Conservation (phyloP, 2,329 filamentous ascomycete species). For the Stemphylium lycopersici region DNA sequence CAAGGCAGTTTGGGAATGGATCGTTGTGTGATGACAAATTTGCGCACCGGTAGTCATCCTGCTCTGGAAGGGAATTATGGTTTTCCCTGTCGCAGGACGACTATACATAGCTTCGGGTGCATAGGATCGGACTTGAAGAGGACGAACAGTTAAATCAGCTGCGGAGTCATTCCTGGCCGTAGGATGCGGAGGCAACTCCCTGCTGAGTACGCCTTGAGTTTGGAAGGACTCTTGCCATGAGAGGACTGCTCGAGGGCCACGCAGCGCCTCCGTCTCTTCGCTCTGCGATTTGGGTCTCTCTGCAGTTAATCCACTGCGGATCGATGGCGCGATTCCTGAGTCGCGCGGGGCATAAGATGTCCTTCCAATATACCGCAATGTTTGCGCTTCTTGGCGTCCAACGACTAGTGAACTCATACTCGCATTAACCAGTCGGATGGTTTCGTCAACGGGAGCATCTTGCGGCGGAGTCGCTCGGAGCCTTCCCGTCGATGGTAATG, state of each 20-base stretch:
- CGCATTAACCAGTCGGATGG: conserved; percentile 11
- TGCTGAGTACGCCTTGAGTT: conserved; percentile 1
- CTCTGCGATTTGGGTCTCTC: background rate
- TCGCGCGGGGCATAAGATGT: background rate
- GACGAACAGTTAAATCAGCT: conserved; percentile 9
- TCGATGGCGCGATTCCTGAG: background rate
- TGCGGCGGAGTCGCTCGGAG: background rate
- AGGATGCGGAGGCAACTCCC: background rate
- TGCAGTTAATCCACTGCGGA: background rate
- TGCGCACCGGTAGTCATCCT: background rate
- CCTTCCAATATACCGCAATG: background rate
- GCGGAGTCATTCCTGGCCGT: conserved; percentile 8
- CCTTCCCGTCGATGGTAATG: conserved; percentile 8
- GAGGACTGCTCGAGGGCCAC: conserved; percentile 3
- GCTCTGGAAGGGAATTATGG: background rate
- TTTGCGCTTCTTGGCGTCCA: background rate
- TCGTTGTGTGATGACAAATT: background rate
- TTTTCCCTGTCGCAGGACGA: background rate
- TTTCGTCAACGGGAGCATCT: background rate
- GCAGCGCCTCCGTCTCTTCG: background rate
- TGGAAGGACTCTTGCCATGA: conserved; percentile 15
- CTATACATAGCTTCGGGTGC: background rate
- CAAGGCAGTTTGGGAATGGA: background rate
- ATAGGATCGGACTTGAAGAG: background rate
- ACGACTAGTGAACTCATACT: conserved; percentile 5